Percentiles rank a stretch among this genome's conserved stretches.
Conservation (phyloP, 768 basidiomycete genomes). For the Auricularia sp. region DNA sequence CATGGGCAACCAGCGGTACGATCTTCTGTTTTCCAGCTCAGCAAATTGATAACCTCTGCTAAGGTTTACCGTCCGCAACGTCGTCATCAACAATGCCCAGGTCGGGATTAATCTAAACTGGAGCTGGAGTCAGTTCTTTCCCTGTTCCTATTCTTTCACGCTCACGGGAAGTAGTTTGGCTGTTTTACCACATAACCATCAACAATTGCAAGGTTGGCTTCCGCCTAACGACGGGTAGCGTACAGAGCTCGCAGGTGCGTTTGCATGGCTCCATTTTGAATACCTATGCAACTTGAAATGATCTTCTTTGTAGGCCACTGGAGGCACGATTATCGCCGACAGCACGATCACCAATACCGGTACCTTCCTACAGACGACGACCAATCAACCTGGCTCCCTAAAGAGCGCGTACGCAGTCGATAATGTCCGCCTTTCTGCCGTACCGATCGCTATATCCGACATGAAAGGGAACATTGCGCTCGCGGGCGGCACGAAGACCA, state of each 20-base stretch:
- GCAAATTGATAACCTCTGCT: neutral
- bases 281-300: too few species aligned
- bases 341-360: constrained; percentile 7
- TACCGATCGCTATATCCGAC: constrained; percentile 7
- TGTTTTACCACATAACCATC: constrained; percentile 11
- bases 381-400: constrained; percentile 3
- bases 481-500: constrained; percentile 8
- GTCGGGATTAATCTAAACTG: constrained; percentile 5
- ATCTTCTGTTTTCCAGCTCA: neutral
- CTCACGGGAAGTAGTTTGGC: constrained; percentile 4
- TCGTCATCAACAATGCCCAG: constrained; percentile 9
- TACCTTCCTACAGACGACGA: constrained; percentile 11
- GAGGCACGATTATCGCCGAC: constrained; percentile 3
- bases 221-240: constrained; percentile 4
- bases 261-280: neutral
- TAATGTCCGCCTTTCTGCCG: constrained; percentile 11
- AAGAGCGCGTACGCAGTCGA: constrained; percentile 10
- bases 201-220: constrained; percentile 9
- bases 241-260: neutral
- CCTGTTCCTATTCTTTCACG: neutral
- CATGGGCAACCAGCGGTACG: constrained; percentile 13
- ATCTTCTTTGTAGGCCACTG: neutral
- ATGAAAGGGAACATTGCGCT: constrained; percentile 7
- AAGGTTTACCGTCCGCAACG: constrained; percentile 13
- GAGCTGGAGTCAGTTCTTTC: neutral